Evolutionary conservation across 257 asterid species (phyloP).

Genomic region (Nicotiana noctiflora): DNA sequence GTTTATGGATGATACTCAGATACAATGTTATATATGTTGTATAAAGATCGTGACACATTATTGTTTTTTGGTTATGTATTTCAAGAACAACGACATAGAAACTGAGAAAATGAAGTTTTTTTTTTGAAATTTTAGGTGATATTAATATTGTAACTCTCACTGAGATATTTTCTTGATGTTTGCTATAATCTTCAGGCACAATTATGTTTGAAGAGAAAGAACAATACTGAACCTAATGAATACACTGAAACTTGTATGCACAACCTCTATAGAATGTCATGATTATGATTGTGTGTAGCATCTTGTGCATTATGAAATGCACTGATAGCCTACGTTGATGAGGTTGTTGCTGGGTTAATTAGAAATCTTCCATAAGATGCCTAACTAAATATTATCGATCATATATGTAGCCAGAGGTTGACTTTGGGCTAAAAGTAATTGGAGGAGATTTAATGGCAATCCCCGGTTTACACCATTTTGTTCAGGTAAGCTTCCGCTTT

Average conservation of each 20-base stretch:
- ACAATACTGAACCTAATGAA: too few relatives aligned
- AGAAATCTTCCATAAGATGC: too few relatives aligned
- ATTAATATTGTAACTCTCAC: background rate
- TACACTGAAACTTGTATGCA: too few relatives aligned
- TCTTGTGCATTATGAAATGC: too few relatives aligned
- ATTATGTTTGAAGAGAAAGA: too few relatives aligned
- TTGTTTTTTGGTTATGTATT: background rate
- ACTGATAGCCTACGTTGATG: too few relatives aligned
- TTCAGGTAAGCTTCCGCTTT: conserved; percentile 45
- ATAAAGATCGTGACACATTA: background rate
- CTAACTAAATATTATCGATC: conserved; percentile 4
- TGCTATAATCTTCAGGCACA: background rate
- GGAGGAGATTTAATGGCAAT: conserved; percentile 80
- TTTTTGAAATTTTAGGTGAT: background rate
- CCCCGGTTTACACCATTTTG: conserved; percentile 62
- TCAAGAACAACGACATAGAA: background rate
- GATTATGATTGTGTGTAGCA: too few relatives aligned
- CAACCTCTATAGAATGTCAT: too few relatives aligned
- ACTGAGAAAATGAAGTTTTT: background rate
- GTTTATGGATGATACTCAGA: background rate
- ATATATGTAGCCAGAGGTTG: conserved; percentile 72
- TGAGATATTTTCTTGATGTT: background rate
- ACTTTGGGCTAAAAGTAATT: conserved; percentile 61
- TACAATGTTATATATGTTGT: background rate
- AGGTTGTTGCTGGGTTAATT: too few relatives aligned